Percentiles rank a stretch among this genome's conserved stretches.
Conservation (phyloP, 352 stramenopile species). For the Phytophthora capsici region DNA sequence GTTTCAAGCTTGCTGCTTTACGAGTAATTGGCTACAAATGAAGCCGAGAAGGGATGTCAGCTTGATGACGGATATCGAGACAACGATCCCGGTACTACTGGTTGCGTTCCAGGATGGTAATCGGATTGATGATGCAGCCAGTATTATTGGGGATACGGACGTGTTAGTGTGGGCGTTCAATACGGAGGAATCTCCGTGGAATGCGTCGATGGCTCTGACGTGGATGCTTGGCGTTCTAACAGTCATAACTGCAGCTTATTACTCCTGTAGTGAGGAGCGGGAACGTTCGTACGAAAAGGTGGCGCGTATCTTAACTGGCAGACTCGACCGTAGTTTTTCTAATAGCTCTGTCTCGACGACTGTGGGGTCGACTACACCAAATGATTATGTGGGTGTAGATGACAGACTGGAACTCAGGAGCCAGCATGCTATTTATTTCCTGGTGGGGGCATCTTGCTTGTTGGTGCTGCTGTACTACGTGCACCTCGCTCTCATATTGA, state of each 20-base stretch:
- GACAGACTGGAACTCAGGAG: constrained; percentile 50
- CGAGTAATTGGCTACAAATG: constrained; percentile 54
- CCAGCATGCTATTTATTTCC: constrained; percentile 62
- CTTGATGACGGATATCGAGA: background rate
- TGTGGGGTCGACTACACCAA: constrained; percentile 17
- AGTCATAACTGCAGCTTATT: constrained; percentile 55
- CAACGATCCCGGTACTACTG: constrained; percentile 49
- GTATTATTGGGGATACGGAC: constrained; percentile 15
- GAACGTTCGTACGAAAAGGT: constrained; percentile 61
- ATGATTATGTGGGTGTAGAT: constrained; percentile 42
- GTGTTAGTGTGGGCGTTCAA: constrained; percentile 44
- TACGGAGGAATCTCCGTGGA: constrained; percentile 62
- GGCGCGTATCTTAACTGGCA: constrained; percentile 24
- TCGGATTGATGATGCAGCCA: constrained; percentile 33
- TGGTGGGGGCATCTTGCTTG: constrained; percentile 58
- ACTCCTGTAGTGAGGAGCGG: constrained; percentile 57
- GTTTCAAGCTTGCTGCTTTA: constrained; percentile 65
- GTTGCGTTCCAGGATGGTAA: constrained; percentile 48
- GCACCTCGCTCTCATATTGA: constrained; percentile 58
- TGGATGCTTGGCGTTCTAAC: constrained; percentile 64
- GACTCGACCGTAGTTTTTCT: constrained; percentile 14
- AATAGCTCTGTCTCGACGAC: constrained; percentile 26
- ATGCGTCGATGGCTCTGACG: constrained; percentile 66
- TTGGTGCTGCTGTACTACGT: constrained; percentile 77
- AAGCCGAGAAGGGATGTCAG: constrained; percentile 3